Evolutionary conservation across 2,329 filamentous ascomycete species (phyloP).

Genomic region (Neospermospora avenae): DNA sequence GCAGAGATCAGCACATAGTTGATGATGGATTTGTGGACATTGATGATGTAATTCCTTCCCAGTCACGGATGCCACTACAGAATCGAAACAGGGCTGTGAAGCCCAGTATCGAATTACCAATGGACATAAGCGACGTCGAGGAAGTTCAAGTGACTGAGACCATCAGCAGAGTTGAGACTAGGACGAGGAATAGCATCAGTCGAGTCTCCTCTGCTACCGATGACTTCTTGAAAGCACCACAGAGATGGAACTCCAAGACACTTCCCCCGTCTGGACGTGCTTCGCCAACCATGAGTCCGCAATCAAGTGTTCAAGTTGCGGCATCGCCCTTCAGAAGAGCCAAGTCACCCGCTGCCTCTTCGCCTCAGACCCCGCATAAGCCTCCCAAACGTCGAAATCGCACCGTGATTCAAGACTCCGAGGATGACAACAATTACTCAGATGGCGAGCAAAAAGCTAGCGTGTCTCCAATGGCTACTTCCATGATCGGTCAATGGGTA

Average conservation of each 20-base stretch:
- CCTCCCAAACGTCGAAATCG: slow-evolving; percentile 11
- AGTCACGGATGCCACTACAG: background rate
- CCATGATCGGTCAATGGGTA: slow-evolving; percentile 21
- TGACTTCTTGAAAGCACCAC: slow-evolving; percentile 1
- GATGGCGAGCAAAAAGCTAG: slow-evolving; percentile 18
- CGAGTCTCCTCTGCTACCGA: slow-evolving; percentile 21
- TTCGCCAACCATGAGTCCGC: background rate
- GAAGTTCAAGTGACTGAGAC: slow-evolving; percentile 28
- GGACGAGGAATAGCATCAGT: slow-evolving; percentile 28
- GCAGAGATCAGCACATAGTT: slow-evolving; percentile 1
- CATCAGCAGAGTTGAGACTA: slow-evolving; percentile 27
- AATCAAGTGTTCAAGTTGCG: slow-evolving; percentile 23
- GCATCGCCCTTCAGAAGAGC: slow-evolving; percentile 24
- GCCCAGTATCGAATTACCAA: slow-evolving; percentile 18
- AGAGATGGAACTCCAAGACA: background rate
- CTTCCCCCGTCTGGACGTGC: background rate
- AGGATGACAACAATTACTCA: slow-evolving; percentile 31
- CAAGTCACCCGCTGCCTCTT: slow-evolving; percentile 5
- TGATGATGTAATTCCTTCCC: slow-evolving; percentile 25
- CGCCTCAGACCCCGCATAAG: slow-evolving; percentile 18
- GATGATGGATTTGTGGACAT: slow-evolving; percentile 34
- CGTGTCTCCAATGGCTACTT: slow-evolving; percentile 15
- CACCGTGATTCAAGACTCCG: slow-evolving; percentile 32
- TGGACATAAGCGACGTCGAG: slow-evolving; percentile 14
- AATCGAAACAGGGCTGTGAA: background rate